Base-by-base conservation (phyloP, 1,139 yeast genomes). In the Geotrichum australiense region DNA sequence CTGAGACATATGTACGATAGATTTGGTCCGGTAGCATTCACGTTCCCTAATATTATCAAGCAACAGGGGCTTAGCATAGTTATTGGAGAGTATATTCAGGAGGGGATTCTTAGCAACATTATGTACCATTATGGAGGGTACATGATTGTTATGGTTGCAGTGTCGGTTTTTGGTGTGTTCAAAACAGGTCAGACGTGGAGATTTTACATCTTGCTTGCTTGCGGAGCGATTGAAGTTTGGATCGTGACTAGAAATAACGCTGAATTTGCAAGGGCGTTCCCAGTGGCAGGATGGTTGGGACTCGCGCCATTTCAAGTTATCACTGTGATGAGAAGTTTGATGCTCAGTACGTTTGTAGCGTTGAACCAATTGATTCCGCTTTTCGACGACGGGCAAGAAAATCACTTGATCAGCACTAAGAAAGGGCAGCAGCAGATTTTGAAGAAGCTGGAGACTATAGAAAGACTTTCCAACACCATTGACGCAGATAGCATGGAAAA, bases 1-100 rank as follows among this genome's bases (percentile, higher is more conserved):
- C 38, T 45, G 21, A 47, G 62, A 34, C 60, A 53, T 44, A 59
- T 57, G 12, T 64, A 64, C 44, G 67, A 64, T 39, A 43, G 65
- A 15, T 58, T 62, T 39, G 65, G 64, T 2, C 33, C 47, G 6
- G n/a, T 15, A n/a, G 23, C 21, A 5, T 20, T 31, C n/a, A 8
- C 24, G 12, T 31, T 19, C 3, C 22, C 38, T 20, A 49, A 40
- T n/a, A 15, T 34, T 27, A 26, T 15, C 8, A 43, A 45, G 46
- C 23, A 41, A n/a, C 31, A 35, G 24, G 18, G 21, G 18, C n/a
- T 35, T 11, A 39, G 30, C 20, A 20, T 35, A 15, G 36, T 26
- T 11, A 22, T 42, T n/a, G 43, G 28, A 12, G 41, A 35, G 5
- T 23, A 39, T 24, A 45, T 46, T 8, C 21, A 35, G 20, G 31